These are phyloP conservation scores for Tieghemiomyces parasiticus DNA, from an alignment of 192 early-diverging fungal species.

Conservation along the genomic window DNA sequence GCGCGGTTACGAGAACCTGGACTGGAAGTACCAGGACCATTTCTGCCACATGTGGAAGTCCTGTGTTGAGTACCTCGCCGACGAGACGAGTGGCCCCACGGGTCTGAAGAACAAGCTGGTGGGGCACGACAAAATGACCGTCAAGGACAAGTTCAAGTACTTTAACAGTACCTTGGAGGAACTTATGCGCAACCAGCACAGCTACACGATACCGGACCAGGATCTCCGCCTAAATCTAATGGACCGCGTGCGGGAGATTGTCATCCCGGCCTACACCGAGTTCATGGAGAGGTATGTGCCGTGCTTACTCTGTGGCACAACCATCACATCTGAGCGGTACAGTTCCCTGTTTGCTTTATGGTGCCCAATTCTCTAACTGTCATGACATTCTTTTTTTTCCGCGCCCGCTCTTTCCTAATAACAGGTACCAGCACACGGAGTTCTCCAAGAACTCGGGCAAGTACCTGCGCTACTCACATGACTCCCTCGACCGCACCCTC, in stretches of 20 bases:
- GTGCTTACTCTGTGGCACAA: too few species aligned
- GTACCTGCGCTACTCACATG: constrained; percentile 63
- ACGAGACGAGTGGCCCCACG: constrained; percentile 51
- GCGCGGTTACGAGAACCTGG: constrained; percentile 33
- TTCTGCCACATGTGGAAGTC: constrained; percentile 54
- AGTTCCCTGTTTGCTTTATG: too few species aligned
- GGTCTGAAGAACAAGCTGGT: constrained; percentile 43
- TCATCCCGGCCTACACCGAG: constrained; percentile 63
- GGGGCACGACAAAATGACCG: constrained; percentile 45
- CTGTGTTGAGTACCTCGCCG: constrained; percentile 58
- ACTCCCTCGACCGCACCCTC: constrained; percentile 29
- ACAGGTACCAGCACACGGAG: constrained; percentile 43
- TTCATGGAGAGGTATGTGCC: constrained; percentile 71
- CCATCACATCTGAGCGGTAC: too few species aligned
- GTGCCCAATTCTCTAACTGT: not conserved
- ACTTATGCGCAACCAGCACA: constrained; percentile 43
- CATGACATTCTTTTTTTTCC: not conserved
- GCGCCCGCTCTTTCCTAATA: not conserved
- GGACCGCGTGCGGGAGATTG: constrained; percentile 48
- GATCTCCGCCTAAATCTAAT: constrained; percentile 56
- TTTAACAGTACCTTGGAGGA: constrained; percentile 79
- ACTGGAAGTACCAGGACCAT: constrained; percentile 28
- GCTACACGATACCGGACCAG: constrained; percentile 61
- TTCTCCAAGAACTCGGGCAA: constrained; percentile 73
- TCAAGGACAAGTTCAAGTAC: constrained; percentile 52